phyloP scores from a whole-genome alignment of 331 rosid species.

The Dryas integrifolia region DNA sequence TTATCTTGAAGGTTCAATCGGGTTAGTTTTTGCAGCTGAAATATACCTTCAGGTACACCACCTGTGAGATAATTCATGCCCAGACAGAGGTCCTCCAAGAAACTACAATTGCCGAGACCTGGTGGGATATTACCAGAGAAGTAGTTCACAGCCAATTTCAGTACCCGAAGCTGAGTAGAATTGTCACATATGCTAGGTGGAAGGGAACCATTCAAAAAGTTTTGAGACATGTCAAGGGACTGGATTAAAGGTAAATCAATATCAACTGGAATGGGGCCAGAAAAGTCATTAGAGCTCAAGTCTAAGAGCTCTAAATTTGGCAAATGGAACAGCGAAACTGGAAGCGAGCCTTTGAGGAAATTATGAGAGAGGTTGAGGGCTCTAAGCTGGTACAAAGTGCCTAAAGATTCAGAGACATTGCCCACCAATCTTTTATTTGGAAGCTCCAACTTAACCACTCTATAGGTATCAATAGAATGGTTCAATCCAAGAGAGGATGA shows the following conservation, averaged over 20 bases:
- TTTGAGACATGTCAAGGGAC: constrained; percentile 38
- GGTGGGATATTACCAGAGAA: constrained; percentile 37
- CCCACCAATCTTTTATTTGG: constrained; percentile 28
- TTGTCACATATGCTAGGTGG: constrained; percentile 30
- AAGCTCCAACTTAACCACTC: constrained; percentile 47
- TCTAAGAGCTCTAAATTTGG: constrained; percentile 30
- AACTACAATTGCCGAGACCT: constrained; percentile 40
- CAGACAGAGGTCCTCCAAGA: constrained; percentile 33
- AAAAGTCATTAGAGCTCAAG: constrained; percentile 41
- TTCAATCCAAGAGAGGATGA: constrained; percentile 20
- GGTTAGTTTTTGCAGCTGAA: constrained; percentile 18
- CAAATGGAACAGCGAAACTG: constrained; percentile 34
- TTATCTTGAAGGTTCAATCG: constrained; percentile 27
- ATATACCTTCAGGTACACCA: constrained; percentile 29
- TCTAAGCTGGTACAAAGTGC: constrained; percentile 37
- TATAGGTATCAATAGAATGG: not conserved
- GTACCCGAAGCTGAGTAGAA: constrained; percentile 23
- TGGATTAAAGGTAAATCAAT: constrained; percentile 31
- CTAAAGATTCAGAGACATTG: constrained; percentile 36
- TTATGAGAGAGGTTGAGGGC: constrained; percentile 44
- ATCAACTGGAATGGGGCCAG: constrained; percentile 26
- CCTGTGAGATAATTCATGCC: constrained; percentile 30
- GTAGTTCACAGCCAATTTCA: constrained; percentile 39
- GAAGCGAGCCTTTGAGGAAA: constrained; percentile 31
- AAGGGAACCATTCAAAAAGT: constrained; percentile 33